phyloP scores from a whole-genome alignment of 2,329 filamentous ascomycete genomes.

The Colletotrichum agaves region DNA sequence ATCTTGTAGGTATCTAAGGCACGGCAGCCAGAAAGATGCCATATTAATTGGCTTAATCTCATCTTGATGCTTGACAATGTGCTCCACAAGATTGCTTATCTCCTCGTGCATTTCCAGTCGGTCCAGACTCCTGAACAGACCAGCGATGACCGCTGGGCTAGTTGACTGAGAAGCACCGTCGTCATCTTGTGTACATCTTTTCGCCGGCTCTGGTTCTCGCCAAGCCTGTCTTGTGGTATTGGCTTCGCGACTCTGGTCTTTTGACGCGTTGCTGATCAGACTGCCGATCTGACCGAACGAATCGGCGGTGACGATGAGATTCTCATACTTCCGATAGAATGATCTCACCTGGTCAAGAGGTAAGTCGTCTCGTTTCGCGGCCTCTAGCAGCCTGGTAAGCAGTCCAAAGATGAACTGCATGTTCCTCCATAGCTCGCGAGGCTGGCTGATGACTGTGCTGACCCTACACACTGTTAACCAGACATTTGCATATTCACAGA shows the following conservation, averaged over 20 bases:
- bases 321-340: slow-evolving; percentile 10
- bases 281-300: neutral
- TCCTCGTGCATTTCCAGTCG: slow-evolving; percentile 24
- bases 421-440: neutral
- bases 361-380: neutral
- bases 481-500: neutral
- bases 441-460: neutral
- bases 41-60: slow-evolving; percentile 30
- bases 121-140: slow-evolving; percentile 25
- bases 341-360: slow-evolving; percentile 14
- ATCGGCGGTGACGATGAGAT: neutral
- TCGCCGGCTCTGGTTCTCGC: slow-evolving; percentile 10
- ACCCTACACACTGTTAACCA: slow-evolving; percentile 11
- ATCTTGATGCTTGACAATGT: neutral
- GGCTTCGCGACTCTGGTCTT: slow-evolving; percentile 23
- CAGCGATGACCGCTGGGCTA: slow-evolving; percentile 18
- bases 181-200: neutral
- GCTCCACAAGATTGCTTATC: neutral
- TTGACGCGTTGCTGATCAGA: slow-evolving; percentile 12
- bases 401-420: slow-evolving; percentile 22
- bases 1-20: slow-evolving; percentile 23
- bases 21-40: slow-evolving; percentile 25
- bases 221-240: slow-evolving; percentile 22
- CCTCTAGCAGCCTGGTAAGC: slow-evolving; percentile 27
- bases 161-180: neutral